Percentiles rank a stretch among this genome's conserved stretches.
Conservation (phyloP, 768 basidiomycete species). For the Mrakia blollopis region DNA sequence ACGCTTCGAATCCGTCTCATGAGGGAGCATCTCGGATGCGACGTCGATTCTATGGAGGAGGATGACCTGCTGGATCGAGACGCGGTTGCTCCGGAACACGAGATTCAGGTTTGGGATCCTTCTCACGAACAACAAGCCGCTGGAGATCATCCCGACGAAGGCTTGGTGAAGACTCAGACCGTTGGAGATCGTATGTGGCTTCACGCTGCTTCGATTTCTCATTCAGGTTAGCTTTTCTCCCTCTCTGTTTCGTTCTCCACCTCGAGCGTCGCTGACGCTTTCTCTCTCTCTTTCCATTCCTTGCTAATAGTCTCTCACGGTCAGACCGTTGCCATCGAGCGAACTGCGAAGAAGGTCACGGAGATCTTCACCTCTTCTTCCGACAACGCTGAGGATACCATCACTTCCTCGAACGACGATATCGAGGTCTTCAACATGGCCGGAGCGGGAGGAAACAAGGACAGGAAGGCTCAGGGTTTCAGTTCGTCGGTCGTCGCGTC, state of each 20-base stretch:
- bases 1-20: conserved; percentile 87
- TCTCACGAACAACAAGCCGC: conserved; percentile 56
- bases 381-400: conserved; percentile 8
- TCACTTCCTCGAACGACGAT: conserved; percentile 19
- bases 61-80: conserved; percentile 61
- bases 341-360: conserved; percentile 17
- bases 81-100: conserved; percentile 52
- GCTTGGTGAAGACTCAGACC: conserved; percentile 42
- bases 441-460: background rate
- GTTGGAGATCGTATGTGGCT: conserved; percentile 39
- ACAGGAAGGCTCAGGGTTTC: conserved; percentile 23
- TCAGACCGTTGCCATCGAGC: conserved; percentile 19
- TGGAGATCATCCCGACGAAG: conserved; percentile 35
- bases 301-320: conserved; percentile 26
- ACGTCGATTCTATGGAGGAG: conserved; percentile 81
- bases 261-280: conserved; percentile 7
- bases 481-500: conserved; percentile 28
- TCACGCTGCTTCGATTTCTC: conserved; percentile 38
- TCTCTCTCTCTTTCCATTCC: too few relatives aligned
- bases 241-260: background rate
- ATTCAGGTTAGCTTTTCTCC: conserved; percentile 36
- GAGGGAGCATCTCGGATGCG: conserved; percentile 92
- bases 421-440: conserved; percentile 26
- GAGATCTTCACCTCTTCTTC: conserved; percentile 16
- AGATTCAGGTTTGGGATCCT: conserved; percentile 67